phyloP scores from a whole-genome alignment of 129 eudicot genomes.

The Chrysanthemum seticuspe region DNA sequence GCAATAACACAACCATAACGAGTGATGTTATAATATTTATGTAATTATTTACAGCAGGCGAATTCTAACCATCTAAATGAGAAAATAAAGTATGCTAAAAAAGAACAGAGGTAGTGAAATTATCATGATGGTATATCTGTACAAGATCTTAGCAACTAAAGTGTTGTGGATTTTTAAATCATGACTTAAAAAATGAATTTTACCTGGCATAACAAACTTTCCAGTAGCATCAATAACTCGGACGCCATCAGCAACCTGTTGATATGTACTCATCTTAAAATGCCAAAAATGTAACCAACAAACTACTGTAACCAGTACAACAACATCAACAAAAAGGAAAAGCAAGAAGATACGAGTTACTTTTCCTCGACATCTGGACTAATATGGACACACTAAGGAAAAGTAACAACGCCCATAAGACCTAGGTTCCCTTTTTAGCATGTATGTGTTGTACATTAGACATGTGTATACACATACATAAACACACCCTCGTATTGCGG shows the following conservation, averaged over 20 bases:
- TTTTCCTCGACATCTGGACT: not conserved
- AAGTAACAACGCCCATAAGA: not conserved
- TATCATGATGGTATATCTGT: not conserved
- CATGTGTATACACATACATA: not conserved
- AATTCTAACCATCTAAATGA: slow-evolving; percentile 1
- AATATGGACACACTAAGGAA: not conserved
- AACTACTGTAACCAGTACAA: slow-evolving; percentile 8
- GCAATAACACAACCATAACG: slow-evolving; percentile 26
- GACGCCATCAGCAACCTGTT: slow-evolving; percentile 83
- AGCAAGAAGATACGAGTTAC: slow-evolving; percentile 9
- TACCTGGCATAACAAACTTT: slow-evolving; percentile 98
- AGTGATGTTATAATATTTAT: slow-evolving; percentile 15
- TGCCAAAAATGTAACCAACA: slow-evolving; percentile 4
- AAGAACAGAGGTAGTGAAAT: slow-evolving; percentile 4
- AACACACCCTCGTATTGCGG: not conserved
- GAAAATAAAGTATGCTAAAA: not conserved
- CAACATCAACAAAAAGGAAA: not conserved
- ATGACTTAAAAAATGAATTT: not conserved
- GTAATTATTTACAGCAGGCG: not conserved
- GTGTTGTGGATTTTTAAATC: not conserved
- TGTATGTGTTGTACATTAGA: not conserved
- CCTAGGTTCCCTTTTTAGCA: slow-evolving; percentile 1
- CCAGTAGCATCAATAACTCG: slow-evolving; percentile 84
- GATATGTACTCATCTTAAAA: slow-evolving; percentile 21
- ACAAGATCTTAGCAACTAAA: not conserved